Conservation (phyloP, 495 filamentous ascomycete species). For the Neurospora sp. region DNA sequence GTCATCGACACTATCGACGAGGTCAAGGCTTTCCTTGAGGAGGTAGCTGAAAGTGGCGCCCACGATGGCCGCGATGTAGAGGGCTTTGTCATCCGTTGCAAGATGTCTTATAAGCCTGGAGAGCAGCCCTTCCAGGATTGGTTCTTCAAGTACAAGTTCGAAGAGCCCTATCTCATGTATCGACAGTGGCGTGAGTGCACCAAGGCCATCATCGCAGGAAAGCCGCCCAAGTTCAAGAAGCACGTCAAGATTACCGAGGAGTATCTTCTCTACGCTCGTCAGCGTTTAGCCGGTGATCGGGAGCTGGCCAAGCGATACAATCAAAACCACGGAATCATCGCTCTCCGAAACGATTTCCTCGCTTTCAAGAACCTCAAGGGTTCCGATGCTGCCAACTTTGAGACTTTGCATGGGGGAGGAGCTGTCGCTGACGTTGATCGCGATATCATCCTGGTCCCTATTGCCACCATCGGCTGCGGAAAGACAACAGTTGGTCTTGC, state of each 20-base stretch:
- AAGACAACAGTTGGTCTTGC: conserved; percentile 91
- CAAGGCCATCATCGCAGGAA: conserved; percentile 74
- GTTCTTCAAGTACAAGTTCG: conserved; percentile 99
- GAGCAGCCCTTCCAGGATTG: conserved; percentile 59
- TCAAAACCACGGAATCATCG: conserved; percentile 92
- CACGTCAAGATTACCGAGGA: conserved; percentile 85
- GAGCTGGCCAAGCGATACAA: conserved; percentile 57
- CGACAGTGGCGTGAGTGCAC: conserved; percentile 97
- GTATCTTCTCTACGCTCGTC: conserved; percentile 72
- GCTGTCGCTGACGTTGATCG: conserved; percentile 35
- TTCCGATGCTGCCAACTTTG: conserved; percentile 50
- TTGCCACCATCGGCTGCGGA: conserved; percentile 89
- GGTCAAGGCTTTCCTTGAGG: conserved; percentile 71
- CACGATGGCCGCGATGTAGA: conserved; percentile 90
- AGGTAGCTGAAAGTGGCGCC: conserved; percentile 71
- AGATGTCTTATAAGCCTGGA: conserved; percentile 34
- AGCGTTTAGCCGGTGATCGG: conserved; percentile 56
- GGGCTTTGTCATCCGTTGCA: conserved; percentile 92
- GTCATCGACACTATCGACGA: conserved; percentile 61
- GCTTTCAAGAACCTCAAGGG: conserved; percentile 71
- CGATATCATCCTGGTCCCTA: conserved; percentile 70
- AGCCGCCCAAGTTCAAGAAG: conserved; percentile 66
- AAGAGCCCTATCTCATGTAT: conserved; percentile 97
- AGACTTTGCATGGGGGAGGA: conserved; percentile 18
- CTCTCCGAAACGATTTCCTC: conserved; percentile 78